Evolutionary conservation across 345 rosid species (phyloP).

Genomic region (Psidium friedrichsthalianum): DNA sequence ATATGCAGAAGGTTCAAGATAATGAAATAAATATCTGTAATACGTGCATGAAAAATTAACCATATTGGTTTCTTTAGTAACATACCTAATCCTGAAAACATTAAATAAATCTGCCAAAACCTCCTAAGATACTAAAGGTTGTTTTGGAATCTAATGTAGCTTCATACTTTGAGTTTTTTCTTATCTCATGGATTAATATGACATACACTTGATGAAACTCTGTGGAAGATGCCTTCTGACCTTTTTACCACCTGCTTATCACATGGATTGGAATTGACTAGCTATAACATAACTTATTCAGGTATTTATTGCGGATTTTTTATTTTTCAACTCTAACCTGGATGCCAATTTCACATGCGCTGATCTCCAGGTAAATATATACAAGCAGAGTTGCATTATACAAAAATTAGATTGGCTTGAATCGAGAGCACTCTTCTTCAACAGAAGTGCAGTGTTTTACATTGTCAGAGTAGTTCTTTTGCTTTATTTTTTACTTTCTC

Average conservation of each 20-base stretch:
- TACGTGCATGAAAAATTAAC: not conserved
- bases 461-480: not conserved
- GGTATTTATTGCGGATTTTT: conserved; percentile 94
- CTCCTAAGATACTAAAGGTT: not conserved
- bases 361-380: conserved; percentile 54
- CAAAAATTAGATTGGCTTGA: not conserved
- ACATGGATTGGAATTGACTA: not conserved
- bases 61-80: not conserved
- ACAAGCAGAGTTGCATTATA: conserved; percentile 1
- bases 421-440: not conserved
- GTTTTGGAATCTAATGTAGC: not conserved
- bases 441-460: not conserved
- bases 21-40: not conserved
- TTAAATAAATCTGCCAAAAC: not conserved
- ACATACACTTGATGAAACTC: not conserved
- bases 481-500: not conserved
- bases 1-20: too few relatives aligned
- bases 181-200: not conserved
- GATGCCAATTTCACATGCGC: conserved; percentile 56
- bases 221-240: not conserved
- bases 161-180: not conserved
- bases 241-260: not conserved
- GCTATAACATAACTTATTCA: conserved; percentile 18
- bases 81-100: not conserved
- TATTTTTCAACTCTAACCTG: conserved; percentile 68